These are phyloP conservation scores for Pichia sp. DNA, from an alignment of 1,139 yeast species.

Conservation along the genomic window DNA sequence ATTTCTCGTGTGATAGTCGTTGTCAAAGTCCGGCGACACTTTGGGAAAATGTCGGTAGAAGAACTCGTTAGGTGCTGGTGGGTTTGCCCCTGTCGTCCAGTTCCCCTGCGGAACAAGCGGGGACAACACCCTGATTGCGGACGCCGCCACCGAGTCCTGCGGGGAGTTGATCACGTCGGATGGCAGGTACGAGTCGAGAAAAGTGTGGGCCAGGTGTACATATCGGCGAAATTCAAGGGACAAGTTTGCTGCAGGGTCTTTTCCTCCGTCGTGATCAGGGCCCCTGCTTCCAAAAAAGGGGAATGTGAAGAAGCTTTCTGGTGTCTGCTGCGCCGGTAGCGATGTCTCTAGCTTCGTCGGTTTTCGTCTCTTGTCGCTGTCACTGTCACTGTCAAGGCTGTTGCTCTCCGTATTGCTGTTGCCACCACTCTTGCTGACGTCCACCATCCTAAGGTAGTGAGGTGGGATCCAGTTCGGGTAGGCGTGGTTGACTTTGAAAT, in stretches of 20 bases:
- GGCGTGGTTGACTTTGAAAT: constrained; percentile 13
- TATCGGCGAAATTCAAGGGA: constrained; percentile 12
- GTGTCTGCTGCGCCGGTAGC: neutral
- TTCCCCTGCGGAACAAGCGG: constrained; percentile 28
- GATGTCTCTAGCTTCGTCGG: neutral
- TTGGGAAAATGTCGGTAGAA: constrained; percentile 38
- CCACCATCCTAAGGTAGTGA: constrained; percentile 3
- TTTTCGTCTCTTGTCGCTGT: neutral
- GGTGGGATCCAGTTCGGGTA: constrained; percentile 15
- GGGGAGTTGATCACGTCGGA: constrained; percentile 9
- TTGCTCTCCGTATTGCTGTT: neutral
- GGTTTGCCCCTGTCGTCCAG: constrained; percentile 32
- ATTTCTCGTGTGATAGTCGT: constrained; percentile 34
- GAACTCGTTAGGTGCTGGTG: constrained; percentile 22
- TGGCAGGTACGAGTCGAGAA: constrained; percentile 6
- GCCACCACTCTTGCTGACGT: neutral
- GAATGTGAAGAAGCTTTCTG: neutral
- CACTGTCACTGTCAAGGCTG: too few species aligned
- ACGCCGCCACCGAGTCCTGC: constrained; percentile 16
- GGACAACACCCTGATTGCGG: constrained; percentile 30
- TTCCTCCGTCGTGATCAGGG: neutral
- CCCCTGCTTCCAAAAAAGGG: neutral
- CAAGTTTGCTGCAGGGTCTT: neutral
- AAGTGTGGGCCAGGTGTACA: constrained; percentile 7
- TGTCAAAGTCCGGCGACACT: constrained; percentile 36